Base-by-base conservation (phyloP, 1,284 basidiomycete species). In the Meira nashicola region DNA sequence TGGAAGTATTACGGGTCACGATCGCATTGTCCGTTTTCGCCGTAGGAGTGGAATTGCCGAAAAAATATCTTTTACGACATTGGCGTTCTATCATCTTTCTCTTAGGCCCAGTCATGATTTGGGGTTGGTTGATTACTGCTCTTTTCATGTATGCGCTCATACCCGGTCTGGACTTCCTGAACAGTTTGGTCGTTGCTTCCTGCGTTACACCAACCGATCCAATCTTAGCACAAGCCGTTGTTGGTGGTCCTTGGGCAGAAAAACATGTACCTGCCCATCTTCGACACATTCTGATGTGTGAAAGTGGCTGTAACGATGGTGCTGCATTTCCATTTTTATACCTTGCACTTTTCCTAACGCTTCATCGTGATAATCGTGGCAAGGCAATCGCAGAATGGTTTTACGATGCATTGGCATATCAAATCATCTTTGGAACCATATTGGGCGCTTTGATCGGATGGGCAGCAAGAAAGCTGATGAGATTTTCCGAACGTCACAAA, bases 21-120 rank as follows among this genome's bases (percentile, higher is more conserved):
- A 87, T 98, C 51, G 94, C 94, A 6, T 89, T 98, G 59, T 92
- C 92, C 41, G 94, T 99, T 3, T 99, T 99, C 79, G 92, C 94
- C 10, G 91, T 98, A 62, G 95, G 95, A 2, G 95, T 98, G 41
- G 80, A 79, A 59, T 57, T 78, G 58, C 71, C 70, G 44, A 71
- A 73, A 57, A 76, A 76, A 39, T 97, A 97, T 79, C 89, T 97
- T 83, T 82, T 84, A 47, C 84, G 86, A 21, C 94, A 98, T 74
- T 96, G 92, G 92, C 86, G 84, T 68, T 90, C 89, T 60, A 78
- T 98, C 2, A 83, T 88, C 62, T 90, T 92, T 79, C 83, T 98
- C 1, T 83, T 98, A 17, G 86, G 86, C 11, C 92, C 92, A 3
- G 86, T 90, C 63, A 95, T 95, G 91, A 84, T 87, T 14, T 83